Evolutionary conservation across 2,329 filamentous ascomycete species (phyloP).

Genomic region (Ascochyta fabae): DNA sequence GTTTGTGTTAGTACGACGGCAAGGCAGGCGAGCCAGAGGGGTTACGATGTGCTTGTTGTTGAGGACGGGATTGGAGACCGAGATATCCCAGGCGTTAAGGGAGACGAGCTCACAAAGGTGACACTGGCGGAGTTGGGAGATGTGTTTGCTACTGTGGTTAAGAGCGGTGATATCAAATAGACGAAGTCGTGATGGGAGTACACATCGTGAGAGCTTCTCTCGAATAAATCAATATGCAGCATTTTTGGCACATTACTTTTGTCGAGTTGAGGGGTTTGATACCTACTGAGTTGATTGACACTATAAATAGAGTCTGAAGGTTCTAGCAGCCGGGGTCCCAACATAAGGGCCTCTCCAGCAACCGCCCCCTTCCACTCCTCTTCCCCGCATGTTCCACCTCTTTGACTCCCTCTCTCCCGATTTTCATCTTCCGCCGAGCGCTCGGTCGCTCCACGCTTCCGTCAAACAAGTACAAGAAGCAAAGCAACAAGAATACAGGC

Average conservation of each 20-base stretch:
- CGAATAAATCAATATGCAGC: neutral
- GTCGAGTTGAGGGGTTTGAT: neutral
- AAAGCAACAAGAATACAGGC: slow-evolving; percentile 9
- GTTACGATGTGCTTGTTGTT: slow-evolving; percentile 66
- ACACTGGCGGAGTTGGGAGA: slow-evolving; percentile 64
- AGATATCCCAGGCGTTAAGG: slow-evolving; percentile 66
- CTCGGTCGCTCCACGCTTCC: slow-evolving; percentile 3
- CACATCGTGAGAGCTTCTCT: neutral
- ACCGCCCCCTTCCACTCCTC: neutral
- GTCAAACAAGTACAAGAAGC: slow-evolving; percentile 3
- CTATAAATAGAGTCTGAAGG: neutral
- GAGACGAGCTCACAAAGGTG: slow-evolving; percentile 57
- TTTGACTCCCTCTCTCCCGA: neutral
- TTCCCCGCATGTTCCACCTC: neutral
- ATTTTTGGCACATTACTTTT: neutral
- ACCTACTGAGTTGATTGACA: neutral
- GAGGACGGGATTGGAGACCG: slow-evolving; percentile 69
- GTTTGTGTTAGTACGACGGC: slow-evolving; percentile 68
- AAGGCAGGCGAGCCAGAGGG: slow-evolving; percentile 62
- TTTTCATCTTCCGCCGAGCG: slow-evolving; percentile 1
- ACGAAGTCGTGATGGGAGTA: too few species aligned
- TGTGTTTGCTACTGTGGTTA: slow-evolving; percentile 65
- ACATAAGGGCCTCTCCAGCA: slow-evolving; percentile 10
- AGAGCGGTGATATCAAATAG: slow-evolving; percentile 54
- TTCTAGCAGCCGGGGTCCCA: neutral